Evolutionary conservation across 2,329 filamentous ascomycete species (phyloP).

Genomic region (Colletotrichum lentis): DNA sequence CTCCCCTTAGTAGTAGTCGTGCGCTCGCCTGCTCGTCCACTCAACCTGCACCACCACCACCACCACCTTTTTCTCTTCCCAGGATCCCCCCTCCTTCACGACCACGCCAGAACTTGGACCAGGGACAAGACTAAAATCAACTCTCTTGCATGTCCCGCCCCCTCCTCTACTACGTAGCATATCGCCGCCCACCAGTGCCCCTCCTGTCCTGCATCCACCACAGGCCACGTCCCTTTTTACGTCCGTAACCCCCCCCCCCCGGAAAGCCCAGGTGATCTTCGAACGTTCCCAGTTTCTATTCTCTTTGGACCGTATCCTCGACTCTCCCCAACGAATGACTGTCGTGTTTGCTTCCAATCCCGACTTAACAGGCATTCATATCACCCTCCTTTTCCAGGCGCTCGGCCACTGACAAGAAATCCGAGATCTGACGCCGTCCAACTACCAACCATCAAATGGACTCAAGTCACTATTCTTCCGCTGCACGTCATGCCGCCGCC

Average conservation of each 20-base stretch:
- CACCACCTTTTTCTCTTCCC: not conserved
- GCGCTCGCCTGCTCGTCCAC: constrained; percentile 12
- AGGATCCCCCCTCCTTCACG: constrained; percentile 11
- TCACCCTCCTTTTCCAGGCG: constrained; percentile 26
- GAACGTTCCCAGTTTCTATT: constrained; percentile 22
- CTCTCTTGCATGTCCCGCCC: constrained; percentile 34
- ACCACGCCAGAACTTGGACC: constrained; percentile 8
- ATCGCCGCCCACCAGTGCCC: constrained; percentile 16
- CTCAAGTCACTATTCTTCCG: constrained; percentile 29
- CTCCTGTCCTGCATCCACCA: constrained; percentile 18
- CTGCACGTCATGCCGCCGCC: constrained; percentile 35
- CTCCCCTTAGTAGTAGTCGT: not conserved
- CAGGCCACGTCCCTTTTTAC: constrained; percentile 36
- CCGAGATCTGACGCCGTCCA: constrained; percentile 28
- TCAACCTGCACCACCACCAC: constrained; percentile 3
- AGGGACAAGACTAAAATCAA: constrained; percentile 13
- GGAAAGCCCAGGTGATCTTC: constrained; percentile 28
- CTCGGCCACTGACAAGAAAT: constrained; percentile 22
- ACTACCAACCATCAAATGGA: constrained; percentile 33
- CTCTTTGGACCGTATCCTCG: constrained; percentile 13
- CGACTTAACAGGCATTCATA: constrained; percentile 33
- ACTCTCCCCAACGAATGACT: constrained; percentile 30
- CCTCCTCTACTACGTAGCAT: constrained; percentile 21
- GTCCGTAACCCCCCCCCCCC: constrained; percentile 37
- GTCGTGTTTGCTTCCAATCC: constrained; percentile 14